Conservation (phyloP, 495 filamentous ascomycete species). For the Aspergillus diversus region DNA sequence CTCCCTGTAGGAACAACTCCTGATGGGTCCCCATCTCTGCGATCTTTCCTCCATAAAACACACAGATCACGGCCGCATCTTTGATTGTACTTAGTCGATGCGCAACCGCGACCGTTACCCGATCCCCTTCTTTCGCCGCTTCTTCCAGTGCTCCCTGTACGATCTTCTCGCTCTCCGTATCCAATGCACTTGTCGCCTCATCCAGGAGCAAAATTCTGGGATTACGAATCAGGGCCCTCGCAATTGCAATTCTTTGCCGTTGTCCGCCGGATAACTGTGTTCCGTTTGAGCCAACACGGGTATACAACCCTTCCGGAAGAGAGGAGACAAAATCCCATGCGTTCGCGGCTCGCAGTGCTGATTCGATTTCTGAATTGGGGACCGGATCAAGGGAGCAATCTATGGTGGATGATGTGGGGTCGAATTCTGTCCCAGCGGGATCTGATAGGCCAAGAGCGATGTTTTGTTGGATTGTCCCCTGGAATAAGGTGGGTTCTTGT, state of each 20-base stretch:
- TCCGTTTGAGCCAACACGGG: constrained; percentile 27
- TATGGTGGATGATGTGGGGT: constrained; percentile 17
- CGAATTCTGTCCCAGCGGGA: background rate
- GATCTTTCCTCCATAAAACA: constrained; percentile 14
- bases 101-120: constrained; percentile 46
- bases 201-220: constrained; percentile 55
- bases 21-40: constrained; percentile 5
- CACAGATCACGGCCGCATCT: constrained; percentile 13
- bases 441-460: constrained; percentile 36
- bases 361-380: constrained; percentile 21
- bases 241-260: constrained; percentile 54
- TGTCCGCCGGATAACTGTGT: constrained; percentile 47
- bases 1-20: constrained; percentile 3
- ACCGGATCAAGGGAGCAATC: constrained; percentile 22
- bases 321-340: constrained; percentile 36
- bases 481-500: constrained; percentile 48
- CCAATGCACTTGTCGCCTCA: constrained; percentile 63
- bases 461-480: constrained; percentile 50
- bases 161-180: constrained; percentile 49
- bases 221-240: constrained; percentile 51
- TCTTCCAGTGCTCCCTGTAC: constrained; percentile 40
- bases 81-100: constrained; percentile 26
- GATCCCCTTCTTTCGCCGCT: constrained; percentile 35
- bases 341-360: constrained; percentile 38
- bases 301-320: constrained; percentile 35